These are phyloP conservation scores for Geoglossum glabrum DNA, from an alignment of 495 filamentous ascomycete species.

Conservation along the genomic window DNA sequence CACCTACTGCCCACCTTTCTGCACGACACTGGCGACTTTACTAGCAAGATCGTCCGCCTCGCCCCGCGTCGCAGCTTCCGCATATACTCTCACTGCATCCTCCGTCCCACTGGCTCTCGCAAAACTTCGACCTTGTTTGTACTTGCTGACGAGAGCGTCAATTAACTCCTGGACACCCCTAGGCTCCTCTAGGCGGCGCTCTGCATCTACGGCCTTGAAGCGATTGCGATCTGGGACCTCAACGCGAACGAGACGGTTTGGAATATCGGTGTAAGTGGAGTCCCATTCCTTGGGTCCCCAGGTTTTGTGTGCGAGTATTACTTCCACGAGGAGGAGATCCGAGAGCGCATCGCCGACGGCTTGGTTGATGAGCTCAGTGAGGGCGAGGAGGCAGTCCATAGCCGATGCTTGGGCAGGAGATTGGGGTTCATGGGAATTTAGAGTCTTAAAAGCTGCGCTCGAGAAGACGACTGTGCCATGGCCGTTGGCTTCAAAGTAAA, in stretches of 20 bases:
- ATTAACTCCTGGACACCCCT: conserved; percentile 63
- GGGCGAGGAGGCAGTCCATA: conserved; percentile 58
- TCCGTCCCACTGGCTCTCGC: conserved; percentile 87
- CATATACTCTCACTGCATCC: conserved; percentile 89
- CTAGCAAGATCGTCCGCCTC: conserved; percentile 76
- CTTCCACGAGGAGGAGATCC: conserved; percentile 89
- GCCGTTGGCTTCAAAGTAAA: conserved; percentile 97
- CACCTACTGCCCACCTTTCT: conserved; percentile 17
- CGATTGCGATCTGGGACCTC: conserved; percentile 70
- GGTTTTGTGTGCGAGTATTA: conserved; percentile 83
- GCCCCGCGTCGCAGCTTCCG: conserved; percentile 71
- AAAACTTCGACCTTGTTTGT: conserved; percentile 75
- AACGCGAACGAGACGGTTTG: conserved; percentile 82
- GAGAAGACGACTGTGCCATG: conserved; percentile 96
- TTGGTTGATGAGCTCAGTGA: conserved; percentile 87
- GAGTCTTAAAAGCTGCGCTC: conserved; percentile 50
- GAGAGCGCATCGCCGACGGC: conserved; percentile 91
- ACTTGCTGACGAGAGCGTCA: conserved; percentile 71
- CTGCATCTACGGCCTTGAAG: conserved; percentile 80
- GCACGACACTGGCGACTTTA: conserved; percentile 56
- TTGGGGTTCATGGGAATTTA: conserved; percentile 59
- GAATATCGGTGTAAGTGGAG: conserved; percentile 82
- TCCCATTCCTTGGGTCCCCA: conserved; percentile 88
- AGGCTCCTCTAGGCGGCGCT: conserved; percentile 67
- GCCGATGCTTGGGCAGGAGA: conserved; percentile 78